Base-by-base conservation (phyloP, 768 basidiomycete genomes). In the Russula abietina region DNA sequence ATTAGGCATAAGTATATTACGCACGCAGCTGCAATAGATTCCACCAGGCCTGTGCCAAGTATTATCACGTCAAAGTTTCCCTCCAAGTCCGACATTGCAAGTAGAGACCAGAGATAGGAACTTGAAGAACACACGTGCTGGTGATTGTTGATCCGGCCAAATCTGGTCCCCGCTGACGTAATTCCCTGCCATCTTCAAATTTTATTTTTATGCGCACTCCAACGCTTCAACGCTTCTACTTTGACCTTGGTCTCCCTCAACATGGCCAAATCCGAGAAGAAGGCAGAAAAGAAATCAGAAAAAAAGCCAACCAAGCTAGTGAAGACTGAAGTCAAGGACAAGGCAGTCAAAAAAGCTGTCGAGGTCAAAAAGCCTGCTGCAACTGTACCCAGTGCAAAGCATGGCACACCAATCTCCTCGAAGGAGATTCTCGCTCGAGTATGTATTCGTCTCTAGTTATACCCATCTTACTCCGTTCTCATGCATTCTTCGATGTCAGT, bases 21-120 rank as follows among this genome's bases (percentile, higher is more conserved):
- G 83, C 76, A 96, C 93, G 94, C 92, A 67, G 94, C 91, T 55
- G 82, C 74, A 39, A 98, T 91, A 12, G 93, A 93, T 70, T 95
- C 87, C 39, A 87, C 80, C 4, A 98, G 76, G 1, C 88, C 89
- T n/a, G 89, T 91, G 5, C 90, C 89, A 51, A 91, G 72, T 45
- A 91, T 76, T 43, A 88, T 77, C 33, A 83, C 82, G 66, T 92
- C 88, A 66, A 89, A 88, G 41, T 78, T 75, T 3, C 65, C 65
- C n/a, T 68, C 67, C 5, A 48, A 24, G 24, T 66, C 61, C 45
- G 61, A 26, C 57, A 66, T 64, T 12, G 30, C 30, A 2, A 24
- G 36, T 22, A n/a, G n/a, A n/a, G n/a, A n/a, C n/a, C n/a, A n/a
- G n/a, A n/a, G n/a, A n/a, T n/a, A n/a, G n/a, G n/a, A n/a, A n/a